These are phyloP conservation scores for Parmales sp. DNA, from an alignment of 108 stramenopile species.

Conservation along the genomic window DNA sequence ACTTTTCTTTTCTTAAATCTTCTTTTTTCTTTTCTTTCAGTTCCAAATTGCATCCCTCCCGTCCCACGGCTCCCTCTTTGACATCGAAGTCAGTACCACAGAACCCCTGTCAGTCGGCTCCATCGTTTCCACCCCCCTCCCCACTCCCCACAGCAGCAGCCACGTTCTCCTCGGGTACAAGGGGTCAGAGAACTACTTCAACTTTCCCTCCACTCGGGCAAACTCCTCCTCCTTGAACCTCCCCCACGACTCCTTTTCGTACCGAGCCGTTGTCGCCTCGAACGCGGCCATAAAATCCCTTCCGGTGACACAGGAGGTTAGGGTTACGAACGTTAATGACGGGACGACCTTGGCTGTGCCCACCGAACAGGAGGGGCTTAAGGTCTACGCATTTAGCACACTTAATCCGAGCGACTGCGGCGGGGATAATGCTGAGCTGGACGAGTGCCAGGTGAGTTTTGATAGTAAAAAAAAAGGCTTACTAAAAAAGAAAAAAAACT, in stretches of 20 bases:
- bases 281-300: not conserved
- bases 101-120: not conserved
- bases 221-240: not conserved
- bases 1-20: too few relatives aligned
- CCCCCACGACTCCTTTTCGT: not conserved
- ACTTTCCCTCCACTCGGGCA: not conserved
- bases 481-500: too few relatives aligned
- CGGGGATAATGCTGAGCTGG: too few relatives aligned
- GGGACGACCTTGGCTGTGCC: too few relatives aligned
- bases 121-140: not conserved
- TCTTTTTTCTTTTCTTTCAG: too few relatives aligned
- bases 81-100: not conserved
- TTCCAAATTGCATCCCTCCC: not conserved
- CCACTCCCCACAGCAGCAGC: not conserved
- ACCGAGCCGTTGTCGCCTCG: not conserved
- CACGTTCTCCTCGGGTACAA: not conserved
- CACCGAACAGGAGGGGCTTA: too few relatives aligned
- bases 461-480: too few relatives aligned
- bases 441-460: too few relatives aligned
- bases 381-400: too few relatives aligned
- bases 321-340: not conserved
- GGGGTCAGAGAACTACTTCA: slow-evolving; percentile 1
- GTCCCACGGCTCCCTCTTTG: not conserved
- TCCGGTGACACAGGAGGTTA: not conserved
- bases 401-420: too few relatives aligned